Conservation (phyloP, 352 stramenopile species). For the Globisporangium nunn region DNA sequence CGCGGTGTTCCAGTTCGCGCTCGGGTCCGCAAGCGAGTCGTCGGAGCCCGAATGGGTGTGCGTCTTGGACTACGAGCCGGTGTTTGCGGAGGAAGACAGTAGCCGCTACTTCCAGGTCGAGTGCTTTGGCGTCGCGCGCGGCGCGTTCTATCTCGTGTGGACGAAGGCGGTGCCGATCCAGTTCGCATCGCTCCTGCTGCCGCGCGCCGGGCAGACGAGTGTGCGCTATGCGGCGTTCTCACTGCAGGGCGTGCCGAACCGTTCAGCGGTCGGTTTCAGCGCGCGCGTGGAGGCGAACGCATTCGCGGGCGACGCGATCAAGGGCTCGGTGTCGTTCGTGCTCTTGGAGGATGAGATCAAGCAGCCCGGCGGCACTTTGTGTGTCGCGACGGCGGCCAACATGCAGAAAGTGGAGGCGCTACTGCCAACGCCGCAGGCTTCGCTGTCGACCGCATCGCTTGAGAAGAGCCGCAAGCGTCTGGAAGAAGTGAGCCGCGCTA, state of each 20-base stretch:
- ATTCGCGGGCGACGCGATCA: slow-evolving; percentile 40
- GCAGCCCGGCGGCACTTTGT: slow-evolving; percentile 31
- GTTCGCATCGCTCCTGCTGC: slow-evolving; percentile 59
- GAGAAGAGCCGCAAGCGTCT: slow-evolving; percentile 31
- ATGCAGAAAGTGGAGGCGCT: slow-evolving; percentile 50
- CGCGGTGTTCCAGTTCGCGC: slow-evolving; percentile 60
- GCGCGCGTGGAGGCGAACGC: slow-evolving; percentile 40
- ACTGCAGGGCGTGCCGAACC: slow-evolving; percentile 52
- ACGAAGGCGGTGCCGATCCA: slow-evolving; percentile 43
- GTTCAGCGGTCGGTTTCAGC: slow-evolving; percentile 45
- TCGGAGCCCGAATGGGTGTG: slow-evolving; percentile 53
- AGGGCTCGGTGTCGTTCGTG: slow-evolving; percentile 67
- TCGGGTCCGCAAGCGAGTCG: slow-evolving; percentile 15
- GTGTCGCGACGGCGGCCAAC: slow-evolving; percentile 53
- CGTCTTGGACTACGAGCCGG: slow-evolving; percentile 61
- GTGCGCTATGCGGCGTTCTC: slow-evolving; percentile 54
- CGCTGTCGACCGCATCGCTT: slow-evolving; percentile 15
- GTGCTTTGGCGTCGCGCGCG: slow-evolving; percentile 47
- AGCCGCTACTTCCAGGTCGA: slow-evolving; percentile 51
- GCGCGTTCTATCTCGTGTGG: slow-evolving; percentile 71
- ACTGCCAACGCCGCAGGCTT: slow-evolving; percentile 11
- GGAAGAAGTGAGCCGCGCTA: slow-evolving; percentile 32
- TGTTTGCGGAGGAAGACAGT: slow-evolving; percentile 34
- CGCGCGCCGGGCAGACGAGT: slow-evolving; percentile 34
- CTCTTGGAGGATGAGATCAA: slow-evolving; percentile 38